These are phyloP conservation scores for Trametes gibbosa DNA, from an alignment of 768 basidiomycete species.

Conservation along the genomic window DNA sequence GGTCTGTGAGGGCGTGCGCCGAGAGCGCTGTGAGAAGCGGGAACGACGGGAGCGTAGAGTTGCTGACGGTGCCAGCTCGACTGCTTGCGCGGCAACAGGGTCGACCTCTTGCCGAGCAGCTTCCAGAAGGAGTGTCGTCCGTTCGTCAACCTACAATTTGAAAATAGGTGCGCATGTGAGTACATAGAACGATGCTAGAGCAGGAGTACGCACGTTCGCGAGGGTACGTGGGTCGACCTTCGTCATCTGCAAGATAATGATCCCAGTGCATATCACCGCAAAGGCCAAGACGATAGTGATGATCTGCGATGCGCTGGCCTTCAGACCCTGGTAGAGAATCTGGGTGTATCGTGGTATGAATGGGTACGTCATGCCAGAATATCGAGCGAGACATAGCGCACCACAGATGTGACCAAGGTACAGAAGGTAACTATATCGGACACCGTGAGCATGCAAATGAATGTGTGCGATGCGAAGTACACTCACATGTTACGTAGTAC, in stretches of 20 bases:
- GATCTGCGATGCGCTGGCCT: conserved; percentile 70
- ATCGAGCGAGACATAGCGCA: conserved; percentile 30
- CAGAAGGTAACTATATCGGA: conserved; percentile 66
- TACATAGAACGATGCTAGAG: background rate
- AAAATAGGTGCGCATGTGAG: background rate
- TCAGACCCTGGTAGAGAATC: conserved; percentile 86
- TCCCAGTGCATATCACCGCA: conserved; percentile 83
- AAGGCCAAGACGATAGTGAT: conserved; percentile 89
- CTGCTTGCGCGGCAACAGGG: conserved; percentile 19
- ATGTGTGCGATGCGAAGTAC: too few relatives aligned
- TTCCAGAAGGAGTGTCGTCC: conserved; percentile 82
- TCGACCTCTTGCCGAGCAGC: conserved; percentile 58
- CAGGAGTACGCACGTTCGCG: conserved; percentile 31
- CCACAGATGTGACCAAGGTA: conserved; percentile 76
- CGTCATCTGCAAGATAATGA: conserved; percentile 90
- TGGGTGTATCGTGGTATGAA: conserved; percentile 22
- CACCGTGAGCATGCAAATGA: background rate
- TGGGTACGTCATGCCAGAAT: background rate
- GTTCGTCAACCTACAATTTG: conserved; percentile 66
- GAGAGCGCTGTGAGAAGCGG: conserved; percentile 13
- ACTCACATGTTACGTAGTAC: conserved; percentile 75
- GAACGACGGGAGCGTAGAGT: conserved; percentile 26
- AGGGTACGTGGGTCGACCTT: conserved; percentile 83
- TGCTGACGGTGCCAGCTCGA: conserved; percentile 15
- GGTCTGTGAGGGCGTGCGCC: background rate